Evolutionary conservation across 768 basidiomycete genomes (phyloP), one percentile per base, ranked within the genome.

Genomic region (Xerocomellus intermedius): DNA sequence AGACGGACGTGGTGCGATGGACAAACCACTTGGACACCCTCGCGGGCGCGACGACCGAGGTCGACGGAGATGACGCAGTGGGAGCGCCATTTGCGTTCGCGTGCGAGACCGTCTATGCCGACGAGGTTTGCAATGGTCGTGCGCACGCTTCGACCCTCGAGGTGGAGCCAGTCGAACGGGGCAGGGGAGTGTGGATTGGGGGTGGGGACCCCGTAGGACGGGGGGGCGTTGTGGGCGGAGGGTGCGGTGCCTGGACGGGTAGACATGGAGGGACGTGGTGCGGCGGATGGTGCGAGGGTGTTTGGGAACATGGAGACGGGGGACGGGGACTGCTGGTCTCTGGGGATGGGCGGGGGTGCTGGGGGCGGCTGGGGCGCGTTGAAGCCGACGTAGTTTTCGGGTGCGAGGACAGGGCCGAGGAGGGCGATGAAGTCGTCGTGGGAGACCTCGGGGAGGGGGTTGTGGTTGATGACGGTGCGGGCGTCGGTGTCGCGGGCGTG

Each of bases 131-230:
- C 84, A 26, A 89, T 70, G 5, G 90, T 93, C 10, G 87, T 91
- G 69, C 87, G 89, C 32, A 88, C 84, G 0, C 82, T 86, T 3
- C 91, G 76, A 5, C 90, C 91, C 62, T 93, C 91, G 56, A 94
- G 89, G 64, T 93, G 90, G 7, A 94, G 72, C 89, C 91, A 91
- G 60, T 93, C 88, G 50, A 93, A 88, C 0, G 90, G 91, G 0
- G 90, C 88, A 0, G 86, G 85, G 46, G 82, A 85, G 56, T 80
- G 78, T 8, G 78, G 75, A 52, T 77, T 83, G 33, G 63, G 66
- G 45, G 75, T 69, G 44, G 74, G 66, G 4, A 71, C 26, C 28
- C 54, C 42, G 21, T 56, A n/a, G 2, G 56, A 13, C 2, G 50
- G 41, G 0, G 54, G 21, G 8, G 63, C 21, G 64, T 65, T 30